phyloP scores from a whole-genome alignment of 2,329 filamentous ascomycete genomes.

The Geosmithia flava region DNA sequence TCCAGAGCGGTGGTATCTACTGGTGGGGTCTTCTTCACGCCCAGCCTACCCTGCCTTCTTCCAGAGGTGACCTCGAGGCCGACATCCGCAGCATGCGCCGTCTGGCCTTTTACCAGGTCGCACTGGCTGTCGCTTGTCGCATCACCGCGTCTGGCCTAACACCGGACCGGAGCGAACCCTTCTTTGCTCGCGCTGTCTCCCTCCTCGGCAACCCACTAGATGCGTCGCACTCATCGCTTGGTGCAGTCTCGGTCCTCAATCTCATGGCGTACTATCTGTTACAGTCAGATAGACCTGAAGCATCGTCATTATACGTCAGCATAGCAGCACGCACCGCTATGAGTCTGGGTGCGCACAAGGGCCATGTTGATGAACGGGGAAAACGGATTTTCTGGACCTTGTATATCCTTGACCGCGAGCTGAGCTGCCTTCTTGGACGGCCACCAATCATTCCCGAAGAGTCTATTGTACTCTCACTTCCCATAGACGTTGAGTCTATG shows the following conservation, averaged over 20 bases:
- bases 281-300: conserved; percentile 34
- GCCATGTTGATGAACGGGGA: conserved; percentile 25
- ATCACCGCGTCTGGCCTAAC: conserved; percentile 12
- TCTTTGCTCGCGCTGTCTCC: conserved; percentile 27
- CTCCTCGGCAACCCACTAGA: conserved; percentile 35
- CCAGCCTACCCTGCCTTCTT: conserved; percentile 13
- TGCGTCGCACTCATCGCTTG: conserved; percentile 22
- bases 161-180: conserved; percentile 17
- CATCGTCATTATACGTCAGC: conserved; percentile 32
- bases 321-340: conserved; percentile 34
- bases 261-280: conserved; percentile 36
- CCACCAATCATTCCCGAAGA: conserved; percentile 33
- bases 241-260: conserved; percentile 29
- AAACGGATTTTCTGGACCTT: conserved; percentile 39
- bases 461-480: conserved; percentile 28
- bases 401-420: conserved; percentile 34
- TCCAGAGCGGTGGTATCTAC: conserved; percentile 30
- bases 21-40: conserved; percentile 31
- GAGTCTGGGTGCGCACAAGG: conserved; percentile 33
- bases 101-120: conserved; percentile 31
- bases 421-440: conserved; percentile 36
- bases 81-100: conserved; percentile 18
- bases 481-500: conserved; percentile 26
- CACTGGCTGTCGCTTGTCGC: conserved; percentile 26
- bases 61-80: conserved; percentile 8